Evolutionary conservation across 192 early-diverging fungal genomes (phyloP).

Genomic region (Chytriomyces sp.): DNA sequence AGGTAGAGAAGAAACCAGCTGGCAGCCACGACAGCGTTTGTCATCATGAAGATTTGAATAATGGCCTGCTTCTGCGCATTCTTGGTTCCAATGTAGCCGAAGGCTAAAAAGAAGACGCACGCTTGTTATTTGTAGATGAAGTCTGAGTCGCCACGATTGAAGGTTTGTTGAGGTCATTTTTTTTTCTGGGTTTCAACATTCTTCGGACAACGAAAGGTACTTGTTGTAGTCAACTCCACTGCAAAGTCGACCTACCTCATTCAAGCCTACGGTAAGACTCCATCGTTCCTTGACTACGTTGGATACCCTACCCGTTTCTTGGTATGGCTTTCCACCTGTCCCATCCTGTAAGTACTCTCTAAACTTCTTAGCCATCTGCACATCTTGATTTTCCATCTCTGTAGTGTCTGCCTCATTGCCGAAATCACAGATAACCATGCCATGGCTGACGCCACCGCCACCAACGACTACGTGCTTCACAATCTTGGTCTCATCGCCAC

Average conservation of each 20-base stretch:
- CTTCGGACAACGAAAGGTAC: background rate
- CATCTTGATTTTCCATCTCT: background rate
- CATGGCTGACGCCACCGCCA: background rate
- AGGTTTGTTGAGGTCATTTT: too few relatives aligned
- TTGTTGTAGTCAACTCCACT: background rate
- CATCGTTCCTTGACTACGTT: background rate
- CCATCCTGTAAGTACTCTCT: background rate
- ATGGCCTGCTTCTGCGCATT: constrained; percentile 21
- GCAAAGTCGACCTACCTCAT: background rate
- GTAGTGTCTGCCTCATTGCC: background rate
- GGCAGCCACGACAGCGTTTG: constrained; percentile 5
- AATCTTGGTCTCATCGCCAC: constrained; percentile 26
- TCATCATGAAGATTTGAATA: constrained; percentile 12
- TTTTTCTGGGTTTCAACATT: background rate
- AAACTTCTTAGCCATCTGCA: background rate
- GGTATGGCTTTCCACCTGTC: background rate
- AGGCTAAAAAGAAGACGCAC: constrained; percentile 26
- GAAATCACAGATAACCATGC: constrained; percentile 26
- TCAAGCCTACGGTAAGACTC: background rate
- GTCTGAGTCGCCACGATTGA: constrained; percentile 37
- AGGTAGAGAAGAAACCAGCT: constrained; percentile 21
- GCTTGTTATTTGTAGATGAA: constrained; percentile 24
- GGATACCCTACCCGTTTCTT: background rate
- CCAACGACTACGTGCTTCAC: constrained; percentile 29
- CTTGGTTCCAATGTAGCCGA: constrained; percentile 24